Evolutionary conservation across 2,329 filamentous ascomycete genomes (phyloP), one percentile per base, ranked within the genome.

Genomic region (Capronia epimyces): DNA sequence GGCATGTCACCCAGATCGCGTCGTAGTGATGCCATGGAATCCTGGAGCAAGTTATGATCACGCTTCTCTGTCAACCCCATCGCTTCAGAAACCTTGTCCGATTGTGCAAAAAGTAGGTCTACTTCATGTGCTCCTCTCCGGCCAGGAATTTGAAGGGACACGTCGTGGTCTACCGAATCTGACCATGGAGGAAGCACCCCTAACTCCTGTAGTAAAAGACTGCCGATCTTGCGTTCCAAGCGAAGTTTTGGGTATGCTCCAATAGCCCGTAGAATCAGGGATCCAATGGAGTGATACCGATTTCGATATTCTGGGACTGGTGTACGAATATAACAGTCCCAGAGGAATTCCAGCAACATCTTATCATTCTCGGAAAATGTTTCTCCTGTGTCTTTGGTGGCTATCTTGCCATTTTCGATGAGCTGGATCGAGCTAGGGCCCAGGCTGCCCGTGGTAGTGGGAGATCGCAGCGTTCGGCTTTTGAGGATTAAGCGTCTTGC

Each of bases 161-260:
- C 25, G 25, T 57, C 31, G 31, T 53, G 49, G 44, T 59, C 54
- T 20, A 36, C 36, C 2, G 32, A 13, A 54, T 82, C 80, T 56
- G 80, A 76, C 69, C 76, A 80, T 0, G 81, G 81, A 7, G 75
- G 63, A n/a, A 82, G 65, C 0, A 80, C 76, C 1, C 81, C 81
- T 18, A 84, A 66, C 58, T 84, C 81, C 60, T 83, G 79, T 22
- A 84, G 62, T 46, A 84, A 76, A 13, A 79, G 58, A 43, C 68
- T 67, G 29, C 74, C 71, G 27, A 74, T 70, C 6, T 60, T 56
- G 12, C 64, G 52, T 36, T 63, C 64, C 15, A 75, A 59, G 12
- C 63, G 64, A 29, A 73, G 61, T 21, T 64, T 66, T 22, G 69
- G 67, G 63, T 84, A 84, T 64, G 79, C 71, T 2, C 75, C 78